Base-by-base conservation (phyloP, 2,329 filamentous ascomycete genomes). In the Botrytis hyacinthi region DNA sequence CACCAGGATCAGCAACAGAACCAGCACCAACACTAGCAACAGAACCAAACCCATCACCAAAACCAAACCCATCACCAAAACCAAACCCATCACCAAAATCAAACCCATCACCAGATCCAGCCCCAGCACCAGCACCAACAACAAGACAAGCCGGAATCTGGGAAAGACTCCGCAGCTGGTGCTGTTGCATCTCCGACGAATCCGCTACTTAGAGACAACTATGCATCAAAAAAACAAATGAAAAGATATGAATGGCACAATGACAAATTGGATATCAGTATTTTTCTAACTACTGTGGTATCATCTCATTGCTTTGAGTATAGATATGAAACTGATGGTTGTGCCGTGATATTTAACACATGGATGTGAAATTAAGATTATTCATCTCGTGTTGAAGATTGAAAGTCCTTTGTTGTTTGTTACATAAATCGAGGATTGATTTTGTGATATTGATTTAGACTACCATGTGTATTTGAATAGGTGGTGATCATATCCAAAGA, bases 371-470 rank as follows among this genome's bases (percentile, higher is more conserved):
- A n/a, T 51, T n/a, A 26, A 54, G 26, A 7, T 51, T 51, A 4
- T 2, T 12, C 2, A 14, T 51, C 4, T 26, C 48, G 12, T n/a
- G 0, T 26, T 26, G 26, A 10, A 14, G 1, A n/a, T 14, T n/a
- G 26, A 2, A n/a, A n/a, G 10, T 12, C 22, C 0, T 51, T 14
- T n/a, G 1, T 12, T n/a, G 9, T 51, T 48, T 3, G 8, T 1
- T 37, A 8, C 9, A 16, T 12, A 29, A 16, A 16, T 1, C 12
- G 2, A 54, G 16, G n/a, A 12, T n/a, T 14, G 48, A 29, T 16
- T 2, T 14, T 7, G 16, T 16, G 26, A n/a, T 1, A n/a, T 54
- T 1, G 10, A 16, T 54, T 3, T 2, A 16, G 12, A 8, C 4
- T 14, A 14, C 4, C 4, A 14, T 1, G n/a, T n/a, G 48, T 54